Evolutionary conservation across 768 basidiomycete genomes (phyloP).

Genomic region (Neoboletus magnificus): DNA sequence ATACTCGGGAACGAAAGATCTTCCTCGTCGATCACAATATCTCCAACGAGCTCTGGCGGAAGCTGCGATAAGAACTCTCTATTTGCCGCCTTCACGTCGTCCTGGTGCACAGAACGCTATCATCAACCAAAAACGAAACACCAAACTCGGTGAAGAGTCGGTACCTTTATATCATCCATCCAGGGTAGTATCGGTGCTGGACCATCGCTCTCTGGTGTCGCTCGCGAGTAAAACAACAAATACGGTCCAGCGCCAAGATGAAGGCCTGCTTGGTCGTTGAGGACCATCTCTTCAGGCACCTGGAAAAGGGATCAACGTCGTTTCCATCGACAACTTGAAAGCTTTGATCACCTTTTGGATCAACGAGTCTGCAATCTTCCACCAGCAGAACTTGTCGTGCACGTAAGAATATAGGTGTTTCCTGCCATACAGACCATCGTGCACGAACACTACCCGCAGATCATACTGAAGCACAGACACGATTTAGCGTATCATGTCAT

Average conservation of each 20-base stretch:
- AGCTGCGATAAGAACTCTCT: conserved; percentile 34
- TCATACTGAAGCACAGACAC: conserved; percentile 57
- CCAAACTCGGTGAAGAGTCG: not conserved
- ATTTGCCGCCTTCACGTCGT: conserved; percentile 38
- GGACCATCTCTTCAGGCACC: conserved; percentile 68
- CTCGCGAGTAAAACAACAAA: conserved; percentile 64
- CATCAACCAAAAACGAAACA: not conserved
- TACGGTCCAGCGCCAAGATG: conserved; percentile 78
- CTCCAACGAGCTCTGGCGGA: conserved; percentile 28
- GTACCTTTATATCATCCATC: conserved; percentile 32
- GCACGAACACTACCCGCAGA: conserved; percentile 71
- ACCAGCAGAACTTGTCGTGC: conserved; percentile 62
- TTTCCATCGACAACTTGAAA: not conserved
- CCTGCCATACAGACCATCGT: conserved; percentile 74
- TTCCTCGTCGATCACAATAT: conserved; percentile 20
- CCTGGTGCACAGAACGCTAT: conserved; percentile 8
- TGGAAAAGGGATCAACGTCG: conserved; percentile 25
- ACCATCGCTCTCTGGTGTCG: conserved; percentile 21
- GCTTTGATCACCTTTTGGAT: conserved; percentile 54
- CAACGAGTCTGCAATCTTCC: conserved; percentile 72
- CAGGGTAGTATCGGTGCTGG: conserved; percentile 16
- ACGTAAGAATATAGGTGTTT: conserved; percentile 79
- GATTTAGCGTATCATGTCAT: not conserved
- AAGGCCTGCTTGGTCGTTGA: conserved; percentile 66
- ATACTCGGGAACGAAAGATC: not conserved